Conservation (phyloP, 2,329 filamentous ascomycete species). For the Trichoderma hamatum region DNA sequence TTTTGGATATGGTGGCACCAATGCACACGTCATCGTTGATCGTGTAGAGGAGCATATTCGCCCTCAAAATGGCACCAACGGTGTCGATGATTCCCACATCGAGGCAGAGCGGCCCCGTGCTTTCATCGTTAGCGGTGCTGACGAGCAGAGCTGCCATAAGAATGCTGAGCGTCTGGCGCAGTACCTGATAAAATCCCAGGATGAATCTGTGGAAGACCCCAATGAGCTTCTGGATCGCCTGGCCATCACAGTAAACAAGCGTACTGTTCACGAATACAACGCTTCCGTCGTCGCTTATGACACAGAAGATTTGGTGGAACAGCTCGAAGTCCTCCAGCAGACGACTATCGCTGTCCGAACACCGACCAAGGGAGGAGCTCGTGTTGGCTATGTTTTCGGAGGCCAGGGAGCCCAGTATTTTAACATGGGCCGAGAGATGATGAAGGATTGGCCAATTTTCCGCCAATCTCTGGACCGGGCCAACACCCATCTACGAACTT, state of each 20-base stretch:
- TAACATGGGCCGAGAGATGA: constrained; percentile 38
- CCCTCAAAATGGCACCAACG: constrained; percentile 2
- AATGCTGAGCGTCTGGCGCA: not conserved
- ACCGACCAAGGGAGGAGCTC: not conserved
- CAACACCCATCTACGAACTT: not conserved
- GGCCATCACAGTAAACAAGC: constrained; percentile 8
- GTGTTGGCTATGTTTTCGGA: constrained; percentile 36
- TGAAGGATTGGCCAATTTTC: constrained; percentile 21
- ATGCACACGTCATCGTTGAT: constrained; percentile 26
- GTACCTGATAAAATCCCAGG: constrained; percentile 3
- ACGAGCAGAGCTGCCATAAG: constrained; percentile 19
- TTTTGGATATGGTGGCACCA: constrained; percentile 27
- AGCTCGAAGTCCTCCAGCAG: not conserved
- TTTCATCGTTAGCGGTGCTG: not conserved
- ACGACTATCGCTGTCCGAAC: not conserved
- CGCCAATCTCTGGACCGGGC: not conserved
- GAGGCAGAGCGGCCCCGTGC: constrained; percentile 3
- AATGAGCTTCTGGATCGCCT: constrained; percentile 15
- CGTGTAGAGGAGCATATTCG: not conserved
- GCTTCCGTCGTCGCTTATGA: not conserved
- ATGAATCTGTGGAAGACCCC: not conserved
- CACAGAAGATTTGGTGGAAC: no score
- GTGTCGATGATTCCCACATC: not conserved
- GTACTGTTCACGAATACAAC: not conserved
- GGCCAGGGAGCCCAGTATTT: constrained; percentile 43